Conservation (phyloP, 805 yeast species). For the Zygotorulaspora sp. region DNA sequence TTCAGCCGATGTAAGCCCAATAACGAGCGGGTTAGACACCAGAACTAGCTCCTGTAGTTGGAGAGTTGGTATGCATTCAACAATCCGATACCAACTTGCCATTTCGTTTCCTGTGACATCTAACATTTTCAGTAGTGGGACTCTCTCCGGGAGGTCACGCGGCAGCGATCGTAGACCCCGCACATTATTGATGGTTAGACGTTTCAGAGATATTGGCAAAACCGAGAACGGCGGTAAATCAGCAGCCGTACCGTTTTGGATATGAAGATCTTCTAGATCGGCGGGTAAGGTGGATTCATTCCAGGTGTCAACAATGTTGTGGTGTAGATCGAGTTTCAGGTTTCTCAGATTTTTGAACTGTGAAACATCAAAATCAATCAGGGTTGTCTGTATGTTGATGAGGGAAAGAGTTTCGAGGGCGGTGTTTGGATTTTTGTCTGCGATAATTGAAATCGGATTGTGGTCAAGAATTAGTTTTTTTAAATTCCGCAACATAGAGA, state of each 20-base stretch:
- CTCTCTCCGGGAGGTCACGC: slow-evolving; percentile 7
- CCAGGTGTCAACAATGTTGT: neutral
- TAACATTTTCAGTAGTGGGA: slow-evolving; percentile 18
- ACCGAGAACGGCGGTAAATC: slow-evolving; percentile 12
- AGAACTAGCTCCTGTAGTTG: slow-evolving; percentile 16
- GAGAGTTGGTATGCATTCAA: slow-evolving; percentile 16
- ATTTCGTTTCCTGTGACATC: slow-evolving; percentile 19
- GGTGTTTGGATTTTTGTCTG: neutral
- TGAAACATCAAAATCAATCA: neutral
- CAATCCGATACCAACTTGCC: slow-evolving; percentile 11
- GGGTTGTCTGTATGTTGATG: neutral
- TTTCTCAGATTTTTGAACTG: neutral
- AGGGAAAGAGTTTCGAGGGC: neutral
- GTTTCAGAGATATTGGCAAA: slow-evolving; percentile 12
- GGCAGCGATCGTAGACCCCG: slow-evolving; percentile 15
- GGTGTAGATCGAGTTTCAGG: neutral
- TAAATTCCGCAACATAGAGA: slow-evolving; percentile 18
- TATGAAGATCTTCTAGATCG: slow-evolving; percentile 9
- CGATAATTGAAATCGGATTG: slow-evolving; percentile 18
- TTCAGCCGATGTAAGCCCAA: neutral
- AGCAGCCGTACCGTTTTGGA: slow-evolving; percentile 8
- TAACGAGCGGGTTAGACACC: slow-evolving; percentile 14
- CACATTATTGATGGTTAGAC: slow-evolving; percentile 10
- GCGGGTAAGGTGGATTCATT: slow-evolving; percentile 2
- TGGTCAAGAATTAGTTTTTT: slow-evolving; percentile 22